Conservation (phyloP, 1,284 basidiomycete genomes). For the Ceratobasidium sp. region DNA sequence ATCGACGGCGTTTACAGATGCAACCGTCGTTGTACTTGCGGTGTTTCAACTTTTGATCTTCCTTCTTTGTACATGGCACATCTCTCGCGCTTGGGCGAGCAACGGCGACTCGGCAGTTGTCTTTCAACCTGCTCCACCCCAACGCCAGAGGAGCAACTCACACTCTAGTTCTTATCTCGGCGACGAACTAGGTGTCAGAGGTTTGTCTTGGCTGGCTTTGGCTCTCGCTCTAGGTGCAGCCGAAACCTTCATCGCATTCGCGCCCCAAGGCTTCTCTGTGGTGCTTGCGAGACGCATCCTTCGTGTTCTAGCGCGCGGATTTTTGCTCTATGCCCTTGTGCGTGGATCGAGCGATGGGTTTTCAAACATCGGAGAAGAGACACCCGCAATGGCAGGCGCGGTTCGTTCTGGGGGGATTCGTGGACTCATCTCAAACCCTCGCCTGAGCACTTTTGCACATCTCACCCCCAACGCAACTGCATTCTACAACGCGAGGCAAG, state of each 20-base stretch:
- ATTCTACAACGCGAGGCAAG: conserved; percentile 25
- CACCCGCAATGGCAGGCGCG: background rate
- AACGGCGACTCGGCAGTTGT: conserved; percentile 57
- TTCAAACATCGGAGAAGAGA: conserved; percentile 19
- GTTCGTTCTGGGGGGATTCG: conserved; percentile 22
- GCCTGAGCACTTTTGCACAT: conserved; percentile 44
- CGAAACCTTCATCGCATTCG: conserved; percentile 74
- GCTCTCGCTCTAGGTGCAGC: conserved; percentile 70
- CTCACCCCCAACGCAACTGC: conserved; percentile 41
- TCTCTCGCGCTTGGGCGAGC: conserved; percentile 53
- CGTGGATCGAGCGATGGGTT: conserved; percentile 65
- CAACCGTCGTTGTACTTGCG: conserved; percentile 68
- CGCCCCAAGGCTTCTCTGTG: conserved; percentile 62
- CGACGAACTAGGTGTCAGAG: conserved; percentile 37
- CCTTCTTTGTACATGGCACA: conserved; percentile 66
- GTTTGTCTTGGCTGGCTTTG: conserved; percentile 69
- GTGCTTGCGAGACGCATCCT: conserved; percentile 67
- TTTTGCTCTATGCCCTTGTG: conserved; percentile 67
- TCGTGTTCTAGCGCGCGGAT: conserved; percentile 63
- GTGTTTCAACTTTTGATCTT: conserved; percentile 68
- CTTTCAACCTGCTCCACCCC: conserved; percentile 1
- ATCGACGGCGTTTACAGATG: conserved; percentile 67
- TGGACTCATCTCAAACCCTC: conserved; percentile 43
- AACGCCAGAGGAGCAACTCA: conserved; percentile 20
- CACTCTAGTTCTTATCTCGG: conserved; percentile 22